Base-by-base conservation (phyloP, 2,329 filamentous ascomycete species). In the Scytalidium lignicola region DNA sequence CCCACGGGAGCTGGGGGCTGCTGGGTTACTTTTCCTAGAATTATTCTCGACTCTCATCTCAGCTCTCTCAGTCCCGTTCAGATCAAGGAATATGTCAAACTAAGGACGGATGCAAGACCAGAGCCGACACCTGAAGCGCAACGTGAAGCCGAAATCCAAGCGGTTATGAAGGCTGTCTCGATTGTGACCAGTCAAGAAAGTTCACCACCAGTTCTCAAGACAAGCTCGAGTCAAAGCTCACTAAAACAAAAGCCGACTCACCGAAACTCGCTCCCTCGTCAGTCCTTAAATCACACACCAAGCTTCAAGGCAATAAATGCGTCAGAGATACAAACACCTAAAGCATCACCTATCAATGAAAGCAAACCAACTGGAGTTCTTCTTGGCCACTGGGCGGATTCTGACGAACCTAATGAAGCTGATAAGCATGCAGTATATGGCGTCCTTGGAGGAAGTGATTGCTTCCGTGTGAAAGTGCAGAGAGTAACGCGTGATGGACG, bases 401-500 rank as follows among this genome's bases (percentile, higher is more conserved):
- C 80, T 0, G 74, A 69, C 26, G 74, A 77, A 44, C 39, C 60
- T 0, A 64, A 73, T 2, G 60, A 68, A 2, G 65, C 66, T 12
- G 73, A 84, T 58, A 78, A 79, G 46, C 81, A 85, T 56, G 82
- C 80, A 0, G 79, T 84, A 0, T 80, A 78, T 47, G 82, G 82
- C 3, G 82, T 85, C 10, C 64, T 85, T 0, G 79, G 79, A 1
- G 74, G 74, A 17, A 82, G 82, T 48, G 80, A 83, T 54, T 83
- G 82, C 74, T 84, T 85, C 60, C 70, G 82, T 0, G 79, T 83
- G 47, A 84, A 84, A 61, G 70, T 85, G 0, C 74, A 80, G 1
- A 70, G 77, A 5, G 73, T 82, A 57, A 84, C 80, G 0, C 74
- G 80, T 2, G 80, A 83, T 57, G 81, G 81, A 2, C 74, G 78